Conservation (phyloP, 352 stramenopile genomes). For the Thalassiosira mediterranea region DNA sequence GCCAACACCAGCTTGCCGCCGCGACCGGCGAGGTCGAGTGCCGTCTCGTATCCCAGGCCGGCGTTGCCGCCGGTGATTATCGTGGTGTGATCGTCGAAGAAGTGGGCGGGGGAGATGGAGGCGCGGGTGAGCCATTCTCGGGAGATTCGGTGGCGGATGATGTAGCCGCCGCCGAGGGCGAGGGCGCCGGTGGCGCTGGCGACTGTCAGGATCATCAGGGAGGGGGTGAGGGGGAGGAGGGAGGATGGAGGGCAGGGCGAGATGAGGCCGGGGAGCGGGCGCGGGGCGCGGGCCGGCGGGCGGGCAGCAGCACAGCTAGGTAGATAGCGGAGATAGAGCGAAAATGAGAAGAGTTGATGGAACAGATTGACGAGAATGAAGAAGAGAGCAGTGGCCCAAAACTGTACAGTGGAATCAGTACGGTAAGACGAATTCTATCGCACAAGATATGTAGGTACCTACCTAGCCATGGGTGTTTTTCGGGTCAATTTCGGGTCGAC, state of each 20-base stretch:
- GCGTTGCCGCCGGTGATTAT: constrained; percentile 74
- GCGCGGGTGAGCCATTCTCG: constrained; percentile 24
- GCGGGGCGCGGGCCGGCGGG: too few relatives aligned
- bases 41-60: constrained; percentile 62
- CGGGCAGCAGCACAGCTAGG: too few relatives aligned
- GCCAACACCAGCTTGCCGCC: constrained; percentile 58
- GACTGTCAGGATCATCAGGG: background rate
- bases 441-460: too few relatives aligned
- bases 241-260: background rate
- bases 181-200: constrained; percentile 24
- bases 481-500: too few relatives aligned
- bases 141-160: constrained; percentile 48
- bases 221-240: background rate
- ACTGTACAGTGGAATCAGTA: too few relatives aligned
- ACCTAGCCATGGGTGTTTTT: too few relatives aligned
- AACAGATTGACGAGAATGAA: too few relatives aligned
- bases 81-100: constrained; percentile 21
- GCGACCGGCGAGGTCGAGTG: constrained; percentile 34
- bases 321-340: too few relatives aligned
- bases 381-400: too few relatives aligned
- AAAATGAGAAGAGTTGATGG: too few relatives aligned
- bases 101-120: constrained; percentile 1
- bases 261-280: too few relatives aligned
- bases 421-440: too few relatives aligned
- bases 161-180: constrained; percentile 1